Percentiles rank a stretch among this genome's conserved stretches.
Conservation (phyloP, 495 filamentous ascomycete species). For the Penicillium taxi region DNA sequence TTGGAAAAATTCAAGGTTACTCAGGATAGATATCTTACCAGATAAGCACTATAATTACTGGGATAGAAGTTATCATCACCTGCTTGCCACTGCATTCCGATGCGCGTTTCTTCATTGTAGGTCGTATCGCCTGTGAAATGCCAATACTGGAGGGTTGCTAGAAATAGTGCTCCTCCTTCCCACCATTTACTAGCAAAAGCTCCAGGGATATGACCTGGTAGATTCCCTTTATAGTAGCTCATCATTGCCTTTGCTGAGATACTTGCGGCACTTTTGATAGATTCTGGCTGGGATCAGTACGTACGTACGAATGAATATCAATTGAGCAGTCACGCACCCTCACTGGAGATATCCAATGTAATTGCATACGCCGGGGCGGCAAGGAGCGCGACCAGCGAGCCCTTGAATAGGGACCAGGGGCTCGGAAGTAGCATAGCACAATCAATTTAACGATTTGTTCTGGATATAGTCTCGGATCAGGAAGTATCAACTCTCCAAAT, state of each 20-base stretch:
- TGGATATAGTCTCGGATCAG: too few species aligned
- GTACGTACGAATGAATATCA: background rate
- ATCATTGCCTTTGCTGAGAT: conserved; percentile 56
- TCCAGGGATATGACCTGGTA: conserved; percentile 52
- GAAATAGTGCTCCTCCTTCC: conserved; percentile 60
- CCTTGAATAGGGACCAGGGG: background rate
- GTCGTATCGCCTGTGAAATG: conserved; percentile 46
- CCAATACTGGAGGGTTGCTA: conserved; percentile 44
- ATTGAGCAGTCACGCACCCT: background rate
- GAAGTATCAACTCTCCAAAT: too few species aligned
- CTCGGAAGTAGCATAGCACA: conserved; percentile 1
- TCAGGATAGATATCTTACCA: conserved; percentile 14
- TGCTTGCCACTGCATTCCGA: conserved; percentile 42
- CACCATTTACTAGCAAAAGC: conserved; percentile 59
- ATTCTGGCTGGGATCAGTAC: conserved; percentile 39
- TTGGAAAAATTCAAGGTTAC: background rate
- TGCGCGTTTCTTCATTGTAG: conserved; percentile 41
- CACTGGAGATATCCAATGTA: background rate
- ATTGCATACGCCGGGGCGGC: background rate
- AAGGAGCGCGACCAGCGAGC: conserved; percentile 1
- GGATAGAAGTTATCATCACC: conserved; percentile 39
- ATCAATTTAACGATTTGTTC: too few species aligned
- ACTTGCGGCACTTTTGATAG: conserved; percentile 53
- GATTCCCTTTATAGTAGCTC: conserved; percentile 57
- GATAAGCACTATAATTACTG: conserved; percentile 29